Conservation (phyloP, 345 rosid species). For the Brassica incana region DNA sequence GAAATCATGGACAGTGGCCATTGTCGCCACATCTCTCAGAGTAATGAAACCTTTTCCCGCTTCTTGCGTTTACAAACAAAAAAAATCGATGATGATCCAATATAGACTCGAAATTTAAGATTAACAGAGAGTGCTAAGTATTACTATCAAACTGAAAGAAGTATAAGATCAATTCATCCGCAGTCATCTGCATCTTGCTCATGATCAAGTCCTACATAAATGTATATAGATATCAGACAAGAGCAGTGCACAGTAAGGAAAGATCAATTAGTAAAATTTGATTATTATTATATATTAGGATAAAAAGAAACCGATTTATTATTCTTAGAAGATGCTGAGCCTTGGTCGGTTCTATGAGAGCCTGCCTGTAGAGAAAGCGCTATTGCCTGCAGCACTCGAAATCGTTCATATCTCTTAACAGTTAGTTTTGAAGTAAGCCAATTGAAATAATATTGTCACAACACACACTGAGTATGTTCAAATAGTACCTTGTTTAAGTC, state of each 20-base stretch:
- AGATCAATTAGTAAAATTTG: background rate
- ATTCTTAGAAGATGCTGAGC: constrained; percentile 40
- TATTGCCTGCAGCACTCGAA: constrained; percentile 55
- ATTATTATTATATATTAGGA: background rate
- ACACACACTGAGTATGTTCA: background rate
- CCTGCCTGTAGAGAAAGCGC: constrained; percentile 54
- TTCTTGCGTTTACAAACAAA: constrained; percentile 45
- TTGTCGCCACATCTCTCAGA: constrained; percentile 51
- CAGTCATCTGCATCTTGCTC: constrained; percentile 74
- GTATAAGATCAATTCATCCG: constrained; percentile 70
- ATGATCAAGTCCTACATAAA: constrained; percentile 48
- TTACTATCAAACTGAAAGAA: constrained; percentile 88
- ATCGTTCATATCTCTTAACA: background rate
- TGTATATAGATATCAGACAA: background rate
- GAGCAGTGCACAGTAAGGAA: constrained; percentile 3
- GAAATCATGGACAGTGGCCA: constrained; percentile 70
- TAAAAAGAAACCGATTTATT: constrained; percentile 50
- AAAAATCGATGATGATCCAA: background rate
- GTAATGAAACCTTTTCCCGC: constrained; percentile 62
- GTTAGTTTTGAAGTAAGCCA: background rate
- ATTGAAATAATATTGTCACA: background rate
- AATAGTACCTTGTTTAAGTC: constrained; percentile 54
- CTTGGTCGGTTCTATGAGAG: constrained; percentile 40
- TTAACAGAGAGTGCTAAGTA: background rate
- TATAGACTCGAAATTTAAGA: background rate